Conservation (phyloP, 164 flowering plant genomes). For the Santalum album region DNA sequence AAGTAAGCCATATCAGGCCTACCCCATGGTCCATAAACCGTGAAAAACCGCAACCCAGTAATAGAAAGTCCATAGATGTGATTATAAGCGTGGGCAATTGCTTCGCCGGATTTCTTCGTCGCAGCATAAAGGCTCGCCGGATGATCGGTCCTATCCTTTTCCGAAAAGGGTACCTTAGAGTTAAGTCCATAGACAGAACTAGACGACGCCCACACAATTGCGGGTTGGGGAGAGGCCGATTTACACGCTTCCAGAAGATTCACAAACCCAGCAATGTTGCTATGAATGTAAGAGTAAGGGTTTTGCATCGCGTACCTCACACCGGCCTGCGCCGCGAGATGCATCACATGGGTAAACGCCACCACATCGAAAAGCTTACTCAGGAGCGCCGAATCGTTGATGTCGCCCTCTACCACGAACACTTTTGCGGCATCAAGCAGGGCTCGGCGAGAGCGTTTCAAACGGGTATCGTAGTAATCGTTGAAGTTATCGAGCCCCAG, state of each 20-base stretch:
- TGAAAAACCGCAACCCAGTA: slow-evolving; percentile 84
- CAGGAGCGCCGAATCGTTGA: slow-evolving; percentile 56
- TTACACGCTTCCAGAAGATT: slow-evolving; percentile 74
- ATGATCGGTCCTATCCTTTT: slow-evolving; percentile 77
- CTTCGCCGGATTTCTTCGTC: slow-evolving; percentile 91
- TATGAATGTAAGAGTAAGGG: slow-evolving; percentile 81
- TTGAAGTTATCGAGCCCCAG: slow-evolving; percentile 82
- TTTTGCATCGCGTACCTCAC: slow-evolving; percentile 91
- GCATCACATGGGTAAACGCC: slow-evolving; percentile 79
- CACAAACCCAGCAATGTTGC: slow-evolving; percentile 86
- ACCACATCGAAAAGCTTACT: slow-evolving; percentile 72
- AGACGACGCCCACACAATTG: slow-evolving; percentile 90
- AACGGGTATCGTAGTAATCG: slow-evolving; percentile 65
- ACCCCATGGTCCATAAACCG: slow-evolving; percentile 96
- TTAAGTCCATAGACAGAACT: slow-evolving; percentile 90
- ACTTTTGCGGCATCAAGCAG: slow-evolving; percentile 60
- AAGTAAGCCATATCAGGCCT: slow-evolving; percentile 95
- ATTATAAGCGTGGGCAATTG: slow-evolving; percentile 78
- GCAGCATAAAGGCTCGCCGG: slow-evolving; percentile 96
- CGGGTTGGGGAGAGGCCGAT: slow-evolving; percentile 75
- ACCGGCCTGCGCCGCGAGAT: slow-evolving; percentile 95
- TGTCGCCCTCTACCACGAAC: slow-evolving; percentile 79
- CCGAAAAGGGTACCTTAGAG: slow-evolving; percentile 80
- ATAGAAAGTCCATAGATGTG: slow-evolving; percentile 84
- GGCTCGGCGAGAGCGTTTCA: slow-evolving; percentile 70